These are phyloP conservation scores for Citropsis articulata DNA, from an alignment of 345 rosid species.

Conservation along the genomic window DNA sequence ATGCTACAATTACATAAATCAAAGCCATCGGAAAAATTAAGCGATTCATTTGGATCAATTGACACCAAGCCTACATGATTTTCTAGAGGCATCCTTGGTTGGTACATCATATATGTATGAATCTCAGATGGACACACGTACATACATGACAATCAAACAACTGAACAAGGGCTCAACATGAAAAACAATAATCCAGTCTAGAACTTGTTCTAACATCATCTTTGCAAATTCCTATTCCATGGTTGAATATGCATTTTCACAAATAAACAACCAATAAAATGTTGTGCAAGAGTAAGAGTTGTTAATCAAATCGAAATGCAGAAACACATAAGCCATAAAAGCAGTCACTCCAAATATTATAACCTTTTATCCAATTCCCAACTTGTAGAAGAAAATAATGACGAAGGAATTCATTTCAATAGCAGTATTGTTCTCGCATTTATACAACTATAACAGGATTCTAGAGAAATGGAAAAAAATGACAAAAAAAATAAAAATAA, in stretches of 20 bases:
- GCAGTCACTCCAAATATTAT: background rate
- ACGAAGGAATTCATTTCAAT: constrained; percentile 5
- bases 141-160: no score
- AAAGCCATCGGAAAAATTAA: background rate
- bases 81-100: background rate
- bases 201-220: background rate
- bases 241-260: background rate
- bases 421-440: background rate
- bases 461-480: background rate
- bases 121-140: no score
- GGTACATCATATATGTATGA: no score
- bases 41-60: background rate
- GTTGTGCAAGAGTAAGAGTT: background rate
- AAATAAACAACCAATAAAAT: background rate
- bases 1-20: background rate
- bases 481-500: background rate
- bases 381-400: no score
- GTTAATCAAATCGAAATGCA: background rate
- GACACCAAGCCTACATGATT: background rate
- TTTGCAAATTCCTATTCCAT: background rate
- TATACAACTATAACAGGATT: background rate
- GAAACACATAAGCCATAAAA: background rate
- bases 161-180: background rate
- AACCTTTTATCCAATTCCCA: background rate
- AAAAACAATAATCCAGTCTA: background rate